Percentiles rank a stretch among this genome's conserved stretches.
These are phyloP conservation scores for Candida dendrica DNA, from an alignment of 805 yeast genomes.

Conservation along the genomic window DNA sequence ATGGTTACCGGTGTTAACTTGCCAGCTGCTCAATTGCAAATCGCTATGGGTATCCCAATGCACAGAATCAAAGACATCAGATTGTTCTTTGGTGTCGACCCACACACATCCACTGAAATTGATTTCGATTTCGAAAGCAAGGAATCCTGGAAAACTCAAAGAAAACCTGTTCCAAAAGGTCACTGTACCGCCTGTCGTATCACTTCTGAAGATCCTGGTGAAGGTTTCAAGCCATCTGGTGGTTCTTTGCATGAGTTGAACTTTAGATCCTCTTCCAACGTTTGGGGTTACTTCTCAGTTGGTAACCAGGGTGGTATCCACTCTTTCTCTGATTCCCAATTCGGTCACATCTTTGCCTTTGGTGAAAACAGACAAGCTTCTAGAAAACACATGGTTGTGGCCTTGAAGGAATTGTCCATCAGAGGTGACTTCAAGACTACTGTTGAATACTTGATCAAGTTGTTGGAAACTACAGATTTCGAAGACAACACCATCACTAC, in stretches of 20 bases:
- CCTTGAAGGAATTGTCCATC: conserved; percentile 89
- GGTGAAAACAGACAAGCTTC: conserved; percentile 98
- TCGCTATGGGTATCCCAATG: conserved; percentile 99
- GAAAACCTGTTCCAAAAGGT: conserved; percentile 94
- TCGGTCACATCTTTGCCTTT: conserved; percentile 97
- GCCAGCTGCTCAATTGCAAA: conserved; percentile 97
- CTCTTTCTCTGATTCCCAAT: conserved; percentile 96
- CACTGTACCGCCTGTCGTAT: conserved; percentile 99
- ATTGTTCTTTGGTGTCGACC: conserved; percentile 89
- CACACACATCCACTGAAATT: conserved; percentile 82
- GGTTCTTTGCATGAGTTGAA: conserved; percentile 95
- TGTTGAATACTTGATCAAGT: conserved; percentile 90
- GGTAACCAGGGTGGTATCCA: conserved; percentile 95
- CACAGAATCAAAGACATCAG: conserved; percentile 92
- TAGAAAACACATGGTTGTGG: conserved; percentile 98
- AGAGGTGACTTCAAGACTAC: conserved; percentile 99
- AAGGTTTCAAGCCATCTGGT: conserved; percentile 97
- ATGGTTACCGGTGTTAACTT: conserved; percentile 98
- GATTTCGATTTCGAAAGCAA: conserved; percentile 83
- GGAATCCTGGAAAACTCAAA: conserved; percentile 67
- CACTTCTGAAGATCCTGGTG: conserved; percentile 98
- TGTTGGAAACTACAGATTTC: conserved; percentile 93
- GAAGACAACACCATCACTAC: conserved; percentile 96
- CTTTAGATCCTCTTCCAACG: conserved; percentile 94
- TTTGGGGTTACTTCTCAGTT: conserved; percentile 99